Conservation (phyloP, 805 yeast genomes). For the Yarrowia yakushimensis region DNA sequence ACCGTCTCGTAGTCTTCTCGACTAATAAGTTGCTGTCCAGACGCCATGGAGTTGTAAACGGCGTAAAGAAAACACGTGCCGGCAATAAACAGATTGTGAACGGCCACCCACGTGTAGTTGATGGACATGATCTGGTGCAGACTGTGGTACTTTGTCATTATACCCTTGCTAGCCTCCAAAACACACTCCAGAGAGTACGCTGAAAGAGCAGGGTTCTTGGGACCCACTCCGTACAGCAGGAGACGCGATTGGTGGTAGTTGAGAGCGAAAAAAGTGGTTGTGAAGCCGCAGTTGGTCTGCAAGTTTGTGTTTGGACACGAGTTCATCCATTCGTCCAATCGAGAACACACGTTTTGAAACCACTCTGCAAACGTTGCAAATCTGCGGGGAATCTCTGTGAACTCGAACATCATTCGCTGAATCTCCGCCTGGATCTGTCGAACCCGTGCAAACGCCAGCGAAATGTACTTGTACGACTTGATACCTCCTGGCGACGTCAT, state of each 20-base stretch:
- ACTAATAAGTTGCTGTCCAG: conserved; percentile 39
- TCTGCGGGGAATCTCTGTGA: conserved; percentile 65
- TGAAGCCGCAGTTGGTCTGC: conserved; percentile 72
- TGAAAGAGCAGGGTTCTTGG: conserved; percentile 56
- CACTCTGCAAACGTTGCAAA: conserved; percentile 56
- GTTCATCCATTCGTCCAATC: conserved; percentile 61
- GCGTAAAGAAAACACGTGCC: conserved; percentile 81
- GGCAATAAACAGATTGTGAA: conserved; percentile 83
- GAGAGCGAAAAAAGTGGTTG: conserved; percentile 61
- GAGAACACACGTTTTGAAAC: conserved; percentile 51
- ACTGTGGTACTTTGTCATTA: conserved; percentile 59
- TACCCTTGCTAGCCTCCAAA: conserved; percentile 60
- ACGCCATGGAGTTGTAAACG: conserved; percentile 53
- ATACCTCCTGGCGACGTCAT: conserved; percentile 38
- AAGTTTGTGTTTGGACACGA: conserved; percentile 53
- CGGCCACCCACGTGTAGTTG: conserved; percentile 91
- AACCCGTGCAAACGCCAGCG: conserved; percentile 63
- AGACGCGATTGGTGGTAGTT: conserved; percentile 75
- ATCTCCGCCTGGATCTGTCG: conserved; percentile 75
- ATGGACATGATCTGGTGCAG: conserved; percentile 55
- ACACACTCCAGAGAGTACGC: conserved; percentile 54
- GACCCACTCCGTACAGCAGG: conserved; percentile 73
- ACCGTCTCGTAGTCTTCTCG: conserved; percentile 50
- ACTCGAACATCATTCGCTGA: conserved; percentile 67
- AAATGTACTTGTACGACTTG: conserved; percentile 60